Conservation (phyloP, 2,329 filamentous ascomycete species). For the Coniosporium tulheliwenetii region DNA sequence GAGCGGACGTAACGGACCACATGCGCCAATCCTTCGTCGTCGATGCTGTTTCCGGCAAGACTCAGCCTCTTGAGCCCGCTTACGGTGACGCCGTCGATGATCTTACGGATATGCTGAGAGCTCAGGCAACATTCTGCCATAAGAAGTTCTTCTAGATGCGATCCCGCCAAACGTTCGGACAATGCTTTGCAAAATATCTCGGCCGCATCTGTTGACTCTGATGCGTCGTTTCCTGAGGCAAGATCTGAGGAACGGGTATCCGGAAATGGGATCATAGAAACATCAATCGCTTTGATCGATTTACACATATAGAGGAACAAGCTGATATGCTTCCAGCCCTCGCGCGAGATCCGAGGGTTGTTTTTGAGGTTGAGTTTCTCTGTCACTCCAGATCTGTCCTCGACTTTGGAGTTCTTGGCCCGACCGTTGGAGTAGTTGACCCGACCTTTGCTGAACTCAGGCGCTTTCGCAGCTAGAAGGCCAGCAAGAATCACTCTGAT, state of each 20-base stretch:
- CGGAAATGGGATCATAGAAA: conserved; percentile 74
- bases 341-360: conserved; percentile 65
- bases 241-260: background rate
- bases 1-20: conserved; percentile 61
- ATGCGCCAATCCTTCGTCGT: conserved; percentile 57
- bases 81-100: conserved; percentile 70
- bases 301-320: conserved; percentile 83
- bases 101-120: conserved; percentile 52
- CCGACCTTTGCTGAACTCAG: conserved; percentile 25
- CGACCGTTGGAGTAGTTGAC: conserved; percentile 16
- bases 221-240: conserved; percentile 4
- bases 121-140: conserved; percentile 65
- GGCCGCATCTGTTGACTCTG: conserved; percentile 33
- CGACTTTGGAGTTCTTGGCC: conserved; percentile 8
- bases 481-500: conserved; percentile 76
- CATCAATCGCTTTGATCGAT: conserved; percentile 70
- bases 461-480: conserved; percentile 61
- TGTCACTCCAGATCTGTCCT: conserved; percentile 53
- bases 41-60: conserved; percentile 67
- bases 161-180: conserved; percentile 58
- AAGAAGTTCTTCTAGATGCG: conserved; percentile 66
- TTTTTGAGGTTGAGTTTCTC: conserved; percentile 82
- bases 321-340: conserved; percentile 84
- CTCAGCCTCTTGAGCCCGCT: conserved; percentile 67
- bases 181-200: conserved; percentile 60